Conservation (phyloP, 192 early-diverging fungal species). For the Umbelopsis sp. region DNA sequence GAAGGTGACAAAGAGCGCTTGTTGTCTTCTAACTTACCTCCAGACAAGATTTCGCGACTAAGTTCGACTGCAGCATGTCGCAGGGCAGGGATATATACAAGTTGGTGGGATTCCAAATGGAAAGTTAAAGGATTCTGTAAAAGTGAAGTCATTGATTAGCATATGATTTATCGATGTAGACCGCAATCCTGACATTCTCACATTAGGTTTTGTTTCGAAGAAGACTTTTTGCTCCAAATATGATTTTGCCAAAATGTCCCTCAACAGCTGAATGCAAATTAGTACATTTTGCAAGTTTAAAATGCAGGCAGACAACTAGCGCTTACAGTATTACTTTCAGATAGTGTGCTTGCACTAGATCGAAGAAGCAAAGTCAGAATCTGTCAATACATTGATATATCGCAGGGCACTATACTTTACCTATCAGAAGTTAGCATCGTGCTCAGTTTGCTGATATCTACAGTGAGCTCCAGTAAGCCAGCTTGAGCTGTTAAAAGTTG, state of each 20-base stretch:
- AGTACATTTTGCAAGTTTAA: neutral
- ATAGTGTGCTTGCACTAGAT: neutral
- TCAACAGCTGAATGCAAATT: neutral
- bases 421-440: neutral
- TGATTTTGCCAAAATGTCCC: neutral
- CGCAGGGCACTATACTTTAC: neutral
- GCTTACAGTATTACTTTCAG: neutral
- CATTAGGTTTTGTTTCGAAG: conserved; percentile 15
- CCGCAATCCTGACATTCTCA: neutral
- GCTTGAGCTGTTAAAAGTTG: conserved; percentile 13
- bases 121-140: conserved; percentile 7
- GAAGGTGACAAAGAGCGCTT: neutral
- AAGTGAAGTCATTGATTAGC: neutral
- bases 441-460: conserved; percentile 13
- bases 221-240: conserved; percentile 11
- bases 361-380: neutral
- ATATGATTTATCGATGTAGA: neutral
- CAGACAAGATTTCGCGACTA: neutral
- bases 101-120: neutral
- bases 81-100: neutral
- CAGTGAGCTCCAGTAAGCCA: conserved; percentile 11
- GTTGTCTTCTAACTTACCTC: neutral
- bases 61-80: conserved; percentile 6
- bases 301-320: neutral
- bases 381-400: neutral